Conservation (phyloP, 1,139 yeast genomes). For the Keqinozyma sinolaborantium region DNA sequence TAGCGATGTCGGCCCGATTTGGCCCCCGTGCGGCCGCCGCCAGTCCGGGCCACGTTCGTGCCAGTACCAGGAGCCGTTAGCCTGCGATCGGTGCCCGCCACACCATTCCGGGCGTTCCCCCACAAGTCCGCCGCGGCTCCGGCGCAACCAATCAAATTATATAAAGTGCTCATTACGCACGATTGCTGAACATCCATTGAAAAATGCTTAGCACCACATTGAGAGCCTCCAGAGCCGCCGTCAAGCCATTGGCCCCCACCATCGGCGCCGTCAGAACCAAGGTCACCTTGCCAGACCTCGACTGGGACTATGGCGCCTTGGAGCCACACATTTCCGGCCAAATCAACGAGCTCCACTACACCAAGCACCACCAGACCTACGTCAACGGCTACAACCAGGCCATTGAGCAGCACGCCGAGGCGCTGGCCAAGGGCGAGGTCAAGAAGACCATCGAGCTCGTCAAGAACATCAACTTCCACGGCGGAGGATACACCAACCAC, state of each 20-base stretch:
- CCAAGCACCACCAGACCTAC: slow-evolving; percentile 42
- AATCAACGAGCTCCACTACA: slow-evolving; percentile 39
- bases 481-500: slow-evolving; percentile 46
- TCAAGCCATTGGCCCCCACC: slow-evolving; percentile 3
- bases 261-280: slow-evolving; percentile 16
- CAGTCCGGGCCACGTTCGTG: too few relatives aligned
- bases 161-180: neutral
- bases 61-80: too few relatives aligned
- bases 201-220: slow-evolving; percentile 1
- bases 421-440: slow-evolving; percentile 34
- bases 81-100: too few relatives aligned
- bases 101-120: too few relatives aligned
- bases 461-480: slow-evolving; percentile 40
- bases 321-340: slow-evolving; percentile 42
- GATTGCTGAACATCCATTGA: slow-evolving; percentile 1
- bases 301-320: slow-evolving; percentile 39
- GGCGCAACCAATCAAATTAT: neutral
- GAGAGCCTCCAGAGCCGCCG: slow-evolving; percentile 1
- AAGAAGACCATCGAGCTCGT: slow-evolving; percentile 33
- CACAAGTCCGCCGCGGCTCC: neutral
- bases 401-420: slow-evolving; percentile 32
- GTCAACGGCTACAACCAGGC: slow-evolving; percentile 41
- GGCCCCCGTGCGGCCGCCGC: too few relatives aligned
- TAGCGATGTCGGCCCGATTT: too few relatives aligned
- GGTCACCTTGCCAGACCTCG: slow-evolving; percentile 35